These are phyloP conservation scores for Macrophomina tecta DNA, from an alignment of 2,329 filamentous ascomycete species.

Conservation along the genomic window DNA sequence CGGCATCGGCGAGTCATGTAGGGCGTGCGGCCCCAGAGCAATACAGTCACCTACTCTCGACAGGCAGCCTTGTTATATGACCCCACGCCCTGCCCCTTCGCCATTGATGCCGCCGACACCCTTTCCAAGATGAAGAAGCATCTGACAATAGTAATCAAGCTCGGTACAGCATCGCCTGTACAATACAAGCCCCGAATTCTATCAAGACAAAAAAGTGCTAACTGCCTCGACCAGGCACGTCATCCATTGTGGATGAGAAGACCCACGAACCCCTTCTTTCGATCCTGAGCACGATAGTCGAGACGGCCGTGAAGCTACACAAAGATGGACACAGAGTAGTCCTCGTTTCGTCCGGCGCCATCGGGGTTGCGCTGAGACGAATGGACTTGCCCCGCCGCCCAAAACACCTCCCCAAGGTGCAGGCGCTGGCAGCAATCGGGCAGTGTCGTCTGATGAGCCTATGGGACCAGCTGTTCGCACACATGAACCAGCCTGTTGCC, in stretches of 20 bases:
- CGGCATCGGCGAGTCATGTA: constrained; percentile 24
- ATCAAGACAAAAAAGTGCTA: constrained; percentile 35
- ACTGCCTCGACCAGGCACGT: constrained; percentile 71
- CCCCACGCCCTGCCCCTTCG: constrained; percentile 3
- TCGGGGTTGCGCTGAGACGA: constrained; percentile 87
- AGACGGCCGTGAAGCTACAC: constrained; percentile 85
- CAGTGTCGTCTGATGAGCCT: constrained; percentile 94
- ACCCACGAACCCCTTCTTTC: constrained; percentile 93
- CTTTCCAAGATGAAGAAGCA: constrained; percentile 69
- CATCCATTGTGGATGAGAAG: constrained; percentile 97
- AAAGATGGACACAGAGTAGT: constrained; percentile 94
- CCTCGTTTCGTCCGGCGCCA: constrained; percentile 95
- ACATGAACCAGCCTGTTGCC: constrained; percentile 87
- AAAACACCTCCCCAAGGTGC: constrained; percentile 87
- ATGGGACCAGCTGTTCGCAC: constrained; percentile 90
- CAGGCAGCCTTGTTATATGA: neutral
- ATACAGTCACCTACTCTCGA: neutral
- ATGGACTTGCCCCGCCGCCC: constrained; percentile 89
- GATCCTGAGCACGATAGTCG: constrained; percentile 88
- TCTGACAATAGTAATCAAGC: constrained; percentile 83
- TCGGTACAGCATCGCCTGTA: constrained; percentile 64
- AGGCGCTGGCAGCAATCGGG: constrained; percentile 93
- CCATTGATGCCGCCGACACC: constrained; percentile 14
- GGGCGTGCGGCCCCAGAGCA: constrained; percentile 4
- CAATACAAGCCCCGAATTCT: constrained; percentile 28